These are phyloP conservation scores for Tillandsia fasciculata DNA, from an alignment of 176 grass and related monocot genomes.

Conservation along the genomic window DNA sequence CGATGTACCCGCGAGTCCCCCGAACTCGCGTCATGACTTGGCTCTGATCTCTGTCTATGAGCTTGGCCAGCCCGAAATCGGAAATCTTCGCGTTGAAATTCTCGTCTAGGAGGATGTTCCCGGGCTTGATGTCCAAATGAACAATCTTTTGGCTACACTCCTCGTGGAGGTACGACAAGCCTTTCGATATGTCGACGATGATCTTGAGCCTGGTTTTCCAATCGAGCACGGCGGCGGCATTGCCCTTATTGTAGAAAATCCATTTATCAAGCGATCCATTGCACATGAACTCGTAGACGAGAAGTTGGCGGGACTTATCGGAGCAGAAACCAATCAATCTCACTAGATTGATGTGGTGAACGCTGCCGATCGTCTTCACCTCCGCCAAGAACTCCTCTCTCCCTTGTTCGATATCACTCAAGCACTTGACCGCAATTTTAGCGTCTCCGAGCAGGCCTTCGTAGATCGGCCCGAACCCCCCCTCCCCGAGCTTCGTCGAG, in stretches of 20 bases:
- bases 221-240: slow-evolving; percentile 13
- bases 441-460: slow-evolving; percentile 26
- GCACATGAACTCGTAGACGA: slow-evolving; percentile 47
- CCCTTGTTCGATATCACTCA: slow-evolving; percentile 31
- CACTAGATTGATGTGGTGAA: slow-evolving; percentile 54
- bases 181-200: slow-evolving; percentile 33
- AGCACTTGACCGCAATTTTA: slow-evolving; percentile 28
- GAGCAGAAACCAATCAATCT: slow-evolving; percentile 47
- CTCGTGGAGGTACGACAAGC: slow-evolving; percentile 57
- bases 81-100: slow-evolving; percentile 46
- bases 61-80: slow-evolving; percentile 60
- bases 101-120: slow-evolving; percentile 60
- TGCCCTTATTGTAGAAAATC: slow-evolving; percentile 32
- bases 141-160: slow-evolving; percentile 46
- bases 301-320: slow-evolving; percentile 29
- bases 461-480: slow-evolving; percentile 29
- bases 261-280: slow-evolving; percentile 52
- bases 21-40: slow-evolving; percentile 35
- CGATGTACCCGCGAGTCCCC: slow-evolving; percentile 47
- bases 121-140: slow-evolving; percentile 65
- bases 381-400: slow-evolving; percentile 51
- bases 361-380: slow-evolving; percentile 40
- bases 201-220: slow-evolving; percentile 33
- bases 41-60: slow-evolving; percentile 44
- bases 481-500: slow-evolving; percentile 28